Evolutionary conservation across 805 yeast genomes (phyloP).

Genomic region (Candida ascalaphidarum): DNA sequence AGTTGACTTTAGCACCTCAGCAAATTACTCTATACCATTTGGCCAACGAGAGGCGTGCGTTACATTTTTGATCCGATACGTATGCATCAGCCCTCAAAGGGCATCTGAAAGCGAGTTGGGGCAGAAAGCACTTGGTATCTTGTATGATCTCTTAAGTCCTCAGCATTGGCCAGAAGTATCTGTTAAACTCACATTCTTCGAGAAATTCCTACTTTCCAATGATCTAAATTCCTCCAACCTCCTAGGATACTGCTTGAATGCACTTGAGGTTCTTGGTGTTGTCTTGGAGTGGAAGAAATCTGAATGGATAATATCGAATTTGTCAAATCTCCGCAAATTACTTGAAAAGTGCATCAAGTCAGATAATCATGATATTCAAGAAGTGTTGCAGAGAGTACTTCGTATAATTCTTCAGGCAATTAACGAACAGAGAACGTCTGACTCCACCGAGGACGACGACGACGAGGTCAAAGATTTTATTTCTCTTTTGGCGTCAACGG

Average conservation of each 20-base stretch:
- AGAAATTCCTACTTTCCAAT: slow-evolving; percentile 71
- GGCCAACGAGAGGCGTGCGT: slow-evolving; percentile 84
- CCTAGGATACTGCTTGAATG: slow-evolving; percentile 77
- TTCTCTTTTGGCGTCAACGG: slow-evolving; percentile 51
- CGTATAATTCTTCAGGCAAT: slow-evolving; percentile 62
- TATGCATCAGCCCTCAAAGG: slow-evolving; percentile 78
- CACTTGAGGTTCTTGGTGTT: slow-evolving; percentile 80
- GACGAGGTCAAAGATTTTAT: slow-evolving; percentile 60
- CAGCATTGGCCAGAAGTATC: slow-evolving; percentile 81
- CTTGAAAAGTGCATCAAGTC: slow-evolving; percentile 76
- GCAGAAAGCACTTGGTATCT: slow-evolving; percentile 68
- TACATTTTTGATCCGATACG: slow-evolving; percentile 78
- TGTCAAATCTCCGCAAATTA: slow-evolving; percentile 60
- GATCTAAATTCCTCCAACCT: slow-evolving; percentile 65
- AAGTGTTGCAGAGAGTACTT: slow-evolving; percentile 69
- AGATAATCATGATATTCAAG: slow-evolving; percentile 82
- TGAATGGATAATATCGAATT: slow-evolving; percentile 71
- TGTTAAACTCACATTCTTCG: slow-evolving; percentile 83
- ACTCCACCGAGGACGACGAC: slow-evolving; percentile 41
- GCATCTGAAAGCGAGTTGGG: slow-evolving; percentile 81
- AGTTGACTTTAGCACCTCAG: slow-evolving; percentile 42
- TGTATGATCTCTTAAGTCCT: slow-evolving; percentile 64
- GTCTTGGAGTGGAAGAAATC: slow-evolving; percentile 71
- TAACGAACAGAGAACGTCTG: slow-evolving; percentile 29
- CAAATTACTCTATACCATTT: slow-evolving; percentile 55